Conservation (phyloP, 208 protist species). For the Trypanosoma rangeli region DNA sequence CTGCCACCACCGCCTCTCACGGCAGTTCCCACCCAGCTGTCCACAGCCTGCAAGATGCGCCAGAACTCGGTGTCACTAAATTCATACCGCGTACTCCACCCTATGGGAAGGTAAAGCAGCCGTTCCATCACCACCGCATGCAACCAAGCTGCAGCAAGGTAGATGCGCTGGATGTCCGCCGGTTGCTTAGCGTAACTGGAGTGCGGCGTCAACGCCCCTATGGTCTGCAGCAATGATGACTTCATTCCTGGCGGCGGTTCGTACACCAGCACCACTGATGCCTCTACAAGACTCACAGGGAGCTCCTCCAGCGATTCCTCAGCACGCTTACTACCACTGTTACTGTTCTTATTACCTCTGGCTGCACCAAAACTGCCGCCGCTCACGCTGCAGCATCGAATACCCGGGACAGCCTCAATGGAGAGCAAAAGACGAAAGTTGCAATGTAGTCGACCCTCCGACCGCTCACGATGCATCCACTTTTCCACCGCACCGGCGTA, state of each 20-base stretch:
- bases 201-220: constrained; percentile 16
- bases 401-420: constrained; percentile 60
- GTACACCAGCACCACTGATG: constrained; percentile 90
- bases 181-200: constrained; percentile 2
- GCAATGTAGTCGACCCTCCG: constrained; percentile 50
- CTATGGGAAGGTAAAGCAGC: constrained; percentile 95
- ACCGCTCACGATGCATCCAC: constrained; percentile 89
- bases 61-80: constrained; percentile 97
- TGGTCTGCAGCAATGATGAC: constrained; percentile 42
- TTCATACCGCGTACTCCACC: constrained; percentile 98
- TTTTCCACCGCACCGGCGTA: constrained; percentile 97
- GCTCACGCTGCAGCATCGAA: background rate
- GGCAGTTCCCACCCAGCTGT: constrained; percentile 84
- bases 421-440: constrained; percentile 98
- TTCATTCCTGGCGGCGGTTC: constrained; percentile 97
- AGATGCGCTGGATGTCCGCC: constrained; percentile 92
- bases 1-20: constrained; percentile 27
- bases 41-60: constrained; percentile 91
- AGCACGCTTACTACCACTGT: background rate
- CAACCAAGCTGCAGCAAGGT: constrained; percentile 97
- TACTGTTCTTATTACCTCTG: background rate
- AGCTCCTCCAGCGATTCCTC: constrained; percentile 26
- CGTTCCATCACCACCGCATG: constrained; percentile 97
- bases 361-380: constrained; percentile 29
- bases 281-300: constrained; percentile 75